Evolutionary conservation across 2,329 filamentous ascomycete species (phyloP).

Genomic region (Fusarium sp.): DNA sequence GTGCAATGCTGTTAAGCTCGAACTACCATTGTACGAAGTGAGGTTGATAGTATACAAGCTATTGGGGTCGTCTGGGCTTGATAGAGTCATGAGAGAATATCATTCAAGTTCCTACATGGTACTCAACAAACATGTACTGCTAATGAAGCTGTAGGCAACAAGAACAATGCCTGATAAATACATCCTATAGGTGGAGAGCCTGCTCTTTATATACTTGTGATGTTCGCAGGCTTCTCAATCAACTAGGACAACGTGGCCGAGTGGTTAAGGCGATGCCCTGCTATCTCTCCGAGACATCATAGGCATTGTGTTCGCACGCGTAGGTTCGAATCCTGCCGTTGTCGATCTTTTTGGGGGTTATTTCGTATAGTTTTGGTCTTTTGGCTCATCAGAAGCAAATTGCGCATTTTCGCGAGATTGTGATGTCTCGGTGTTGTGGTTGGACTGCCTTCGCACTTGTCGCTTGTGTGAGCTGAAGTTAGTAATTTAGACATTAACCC

Average conservation of each 20-base stretch:
- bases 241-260: conserved; percentile 25
- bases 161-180: no score
- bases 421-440: background rate
- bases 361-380: background rate
- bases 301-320: conserved; percentile 33
- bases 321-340: conserved; percentile 34
- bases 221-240: accelerated
- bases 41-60: background rate
- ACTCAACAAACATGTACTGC: background rate
- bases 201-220: background rate
- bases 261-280: conserved; percentile 33
- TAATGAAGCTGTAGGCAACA: background rate
- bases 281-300: conserved; percentile 22
- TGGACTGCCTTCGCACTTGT: background rate
- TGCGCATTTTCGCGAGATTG: background rate
- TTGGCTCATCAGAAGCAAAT: background rate
- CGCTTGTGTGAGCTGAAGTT: background rate
- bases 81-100: background rate
- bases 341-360: background rate
- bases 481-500: background rate
- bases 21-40: background rate
- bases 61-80: background rate
- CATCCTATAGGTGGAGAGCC: accelerated
- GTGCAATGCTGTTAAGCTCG: background rate
- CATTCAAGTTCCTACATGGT: background rate